Evolutionary conservation across 2,329 filamentous ascomycete species (phyloP).

Genomic region (Neonectria magnoliae): DNA sequence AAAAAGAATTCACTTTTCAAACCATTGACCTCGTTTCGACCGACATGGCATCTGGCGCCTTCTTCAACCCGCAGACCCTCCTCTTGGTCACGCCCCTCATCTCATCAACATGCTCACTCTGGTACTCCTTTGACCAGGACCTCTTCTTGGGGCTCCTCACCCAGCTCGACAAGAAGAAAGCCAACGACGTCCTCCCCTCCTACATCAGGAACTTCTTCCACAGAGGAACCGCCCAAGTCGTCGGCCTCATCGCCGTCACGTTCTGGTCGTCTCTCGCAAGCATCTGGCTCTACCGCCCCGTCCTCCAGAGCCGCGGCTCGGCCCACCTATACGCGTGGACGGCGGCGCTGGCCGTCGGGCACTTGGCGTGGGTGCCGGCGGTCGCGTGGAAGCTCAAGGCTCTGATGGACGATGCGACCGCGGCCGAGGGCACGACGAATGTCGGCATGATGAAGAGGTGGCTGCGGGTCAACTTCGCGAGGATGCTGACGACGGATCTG

Average conservation of each 20-base stretch:
- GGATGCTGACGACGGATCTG: conserved; percentile 49
- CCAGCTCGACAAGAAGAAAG: conserved; percentile 39
- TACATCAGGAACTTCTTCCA: conserved; percentile 57
- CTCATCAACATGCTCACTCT: conserved; percentile 58
- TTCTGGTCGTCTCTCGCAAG: conserved; percentile 42
- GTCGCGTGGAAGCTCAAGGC: conserved; percentile 47
- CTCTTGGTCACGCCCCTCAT: conserved; percentile 57
- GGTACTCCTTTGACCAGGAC: conserved; percentile 57
- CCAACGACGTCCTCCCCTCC: conserved; percentile 52
- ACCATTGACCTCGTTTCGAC: neutral
- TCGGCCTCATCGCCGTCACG: conserved; percentile 50
- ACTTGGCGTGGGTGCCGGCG: conserved; percentile 48
- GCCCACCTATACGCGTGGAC: conserved; percentile 47
- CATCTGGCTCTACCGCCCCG: conserved; percentile 35
- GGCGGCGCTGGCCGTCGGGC: conserved; percentile 45
- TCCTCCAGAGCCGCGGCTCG: conserved; percentile 40
- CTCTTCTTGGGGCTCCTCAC: conserved; percentile 54
- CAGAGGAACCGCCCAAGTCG: conserved; percentile 46
- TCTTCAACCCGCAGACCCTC: conserved; percentile 50
- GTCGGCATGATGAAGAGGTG: conserved; percentile 46
- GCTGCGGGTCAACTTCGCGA: conserved; percentile 44
- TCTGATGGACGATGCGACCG: conserved; percentile 40
- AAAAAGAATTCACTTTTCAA: neutral
- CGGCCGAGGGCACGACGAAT: conserved; percentile 36
- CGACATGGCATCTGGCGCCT: conserved; percentile 50